A percentile compares a stretch with the other conserved stretches of the same genome.
Conservation (phyloP, 116 monocot genomes). For the Dioscorea cayenensis region DNA sequence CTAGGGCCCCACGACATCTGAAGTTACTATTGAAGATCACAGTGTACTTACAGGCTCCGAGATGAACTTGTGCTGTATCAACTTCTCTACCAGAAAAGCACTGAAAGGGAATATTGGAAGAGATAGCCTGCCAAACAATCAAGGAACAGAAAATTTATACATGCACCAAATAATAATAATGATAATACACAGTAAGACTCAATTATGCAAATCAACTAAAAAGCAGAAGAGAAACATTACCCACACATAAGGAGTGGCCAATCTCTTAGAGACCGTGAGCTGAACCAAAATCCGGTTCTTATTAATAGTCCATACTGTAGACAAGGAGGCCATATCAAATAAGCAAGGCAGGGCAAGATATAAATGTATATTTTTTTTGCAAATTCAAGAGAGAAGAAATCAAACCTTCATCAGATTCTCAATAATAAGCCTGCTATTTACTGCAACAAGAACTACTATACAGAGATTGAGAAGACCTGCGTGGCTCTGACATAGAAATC, state of each 20-base stretch:
- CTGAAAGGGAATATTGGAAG: conserved; percentile 67
- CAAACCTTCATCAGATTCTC: conserved; percentile 99
- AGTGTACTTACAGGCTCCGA: conserved; percentile 59
- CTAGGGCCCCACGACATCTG: neutral
- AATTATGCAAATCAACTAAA: conserved; percentile 1
- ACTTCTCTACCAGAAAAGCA: conserved; percentile 79
- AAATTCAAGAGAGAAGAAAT: neutral
- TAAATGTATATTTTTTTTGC: neutral
- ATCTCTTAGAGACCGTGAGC: conserved; percentile 74
- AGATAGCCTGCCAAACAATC: conserved; percentile 48
- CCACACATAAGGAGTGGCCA: conserved; percentile 99
- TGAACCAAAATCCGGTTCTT: conserved; percentile 95
- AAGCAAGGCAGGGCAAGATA: neutral
- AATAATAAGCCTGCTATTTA: conserved; percentile 95
- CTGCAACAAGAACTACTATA: conserved; percentile 96
- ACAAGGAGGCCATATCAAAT: conserved; percentile 6
- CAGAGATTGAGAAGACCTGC: conserved; percentile 97
- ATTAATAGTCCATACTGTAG: conserved; percentile 96
- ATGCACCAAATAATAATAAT: neutral
- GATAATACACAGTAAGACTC: neutral
- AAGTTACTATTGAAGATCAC: neutral
- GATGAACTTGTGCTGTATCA: conserved; percentile 50
- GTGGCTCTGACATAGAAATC: conserved; percentile 67
- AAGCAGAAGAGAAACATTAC: conserved; percentile 27
- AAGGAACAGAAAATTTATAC: conserved; percentile 1